phyloP scores from a whole-genome alignment of 176 grass and related monocot species.

The Avena insularis region DNA sequence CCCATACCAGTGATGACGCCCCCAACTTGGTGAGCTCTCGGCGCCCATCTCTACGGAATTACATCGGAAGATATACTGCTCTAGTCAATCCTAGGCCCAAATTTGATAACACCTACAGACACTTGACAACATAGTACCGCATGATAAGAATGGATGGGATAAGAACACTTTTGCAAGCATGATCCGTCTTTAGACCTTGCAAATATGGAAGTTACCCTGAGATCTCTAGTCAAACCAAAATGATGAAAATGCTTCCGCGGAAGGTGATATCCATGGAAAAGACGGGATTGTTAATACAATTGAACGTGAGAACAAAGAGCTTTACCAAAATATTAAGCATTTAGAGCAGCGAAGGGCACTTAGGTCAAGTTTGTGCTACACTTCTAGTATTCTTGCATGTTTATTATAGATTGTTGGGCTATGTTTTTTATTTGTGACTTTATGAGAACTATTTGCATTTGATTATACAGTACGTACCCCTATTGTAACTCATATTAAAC shows the following conservation, averaged over 20 bases:
- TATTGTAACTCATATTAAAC: not conserved
- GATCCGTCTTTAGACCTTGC: not conserved
- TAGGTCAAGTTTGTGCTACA: not conserved
- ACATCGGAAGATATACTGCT: conserved; percentile 33
- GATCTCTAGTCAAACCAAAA: not conserved
- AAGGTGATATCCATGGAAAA: not conserved
- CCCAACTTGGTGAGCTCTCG: conserved; percentile 33
- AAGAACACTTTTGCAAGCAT: not conserved
- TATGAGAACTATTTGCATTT: not conserved
- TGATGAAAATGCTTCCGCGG: not conserved
- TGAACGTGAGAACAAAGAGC: not conserved
- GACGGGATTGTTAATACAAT: too few relatives aligned
- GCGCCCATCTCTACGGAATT: conserved; percentile 36
- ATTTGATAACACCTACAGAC: conserved; percentile 22
- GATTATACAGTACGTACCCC: not conserved
- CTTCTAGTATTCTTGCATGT: not conserved
- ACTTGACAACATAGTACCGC: not conserved
- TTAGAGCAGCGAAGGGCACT: not conserved
- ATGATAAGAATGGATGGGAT: too few relatives aligned
- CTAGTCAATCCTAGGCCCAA: conserved; percentile 29
- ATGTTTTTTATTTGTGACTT: not conserved
- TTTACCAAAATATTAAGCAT: not conserved
- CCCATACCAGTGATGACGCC: conserved; percentile 19
- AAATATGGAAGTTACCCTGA: not conserved
- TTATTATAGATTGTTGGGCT: not conserved